These are phyloP conservation scores for Pythium sp. DNA, from an alignment of 352 stramenopile species.

Conservation along the genomic window DNA sequence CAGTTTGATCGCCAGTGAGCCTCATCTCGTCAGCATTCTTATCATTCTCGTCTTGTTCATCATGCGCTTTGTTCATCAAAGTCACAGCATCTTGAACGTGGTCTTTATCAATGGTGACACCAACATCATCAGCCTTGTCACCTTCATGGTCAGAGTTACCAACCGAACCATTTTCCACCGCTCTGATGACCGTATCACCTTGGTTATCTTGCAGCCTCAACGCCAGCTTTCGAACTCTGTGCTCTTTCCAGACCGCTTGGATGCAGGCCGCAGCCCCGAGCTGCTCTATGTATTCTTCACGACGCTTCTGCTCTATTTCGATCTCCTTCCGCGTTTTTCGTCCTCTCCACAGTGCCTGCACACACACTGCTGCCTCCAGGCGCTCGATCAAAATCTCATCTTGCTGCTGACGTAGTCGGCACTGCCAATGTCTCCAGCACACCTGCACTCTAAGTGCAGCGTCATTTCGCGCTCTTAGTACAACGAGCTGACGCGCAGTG, in stretches of 20 bases:
- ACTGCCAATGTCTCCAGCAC: neutral
- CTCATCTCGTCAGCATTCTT: neutral
- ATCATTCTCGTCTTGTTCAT: neutral
- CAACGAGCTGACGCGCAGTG: neutral
- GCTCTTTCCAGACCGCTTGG: conserved; percentile 38
- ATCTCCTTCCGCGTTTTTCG: conserved; percentile 19
- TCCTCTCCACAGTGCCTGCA: conserved; percentile 45
- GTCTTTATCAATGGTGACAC: neutral
- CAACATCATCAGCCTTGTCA: neutral
- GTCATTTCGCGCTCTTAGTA: neutral
- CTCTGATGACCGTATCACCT: neutral
- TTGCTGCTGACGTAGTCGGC: neutral
- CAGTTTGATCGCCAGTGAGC: neutral
- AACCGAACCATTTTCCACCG: neutral
- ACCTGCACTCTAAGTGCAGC: neutral
- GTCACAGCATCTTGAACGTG: neutral
- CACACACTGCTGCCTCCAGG: conserved; percentile 37
- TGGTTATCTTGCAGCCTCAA: conserved; percentile 24
- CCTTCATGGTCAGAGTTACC: neutral
- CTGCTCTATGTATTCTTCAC: conserved; percentile 19
- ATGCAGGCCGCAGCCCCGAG: conserved; percentile 43
- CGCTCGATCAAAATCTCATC: conserved; percentile 6
- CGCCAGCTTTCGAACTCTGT: conserved; percentile 21
- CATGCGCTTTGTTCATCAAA: neutral
- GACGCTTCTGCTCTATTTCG: conserved; percentile 22